Base-by-base conservation (phyloP, 129 eudicot genomes). In the Artemisia annua region DNA sequence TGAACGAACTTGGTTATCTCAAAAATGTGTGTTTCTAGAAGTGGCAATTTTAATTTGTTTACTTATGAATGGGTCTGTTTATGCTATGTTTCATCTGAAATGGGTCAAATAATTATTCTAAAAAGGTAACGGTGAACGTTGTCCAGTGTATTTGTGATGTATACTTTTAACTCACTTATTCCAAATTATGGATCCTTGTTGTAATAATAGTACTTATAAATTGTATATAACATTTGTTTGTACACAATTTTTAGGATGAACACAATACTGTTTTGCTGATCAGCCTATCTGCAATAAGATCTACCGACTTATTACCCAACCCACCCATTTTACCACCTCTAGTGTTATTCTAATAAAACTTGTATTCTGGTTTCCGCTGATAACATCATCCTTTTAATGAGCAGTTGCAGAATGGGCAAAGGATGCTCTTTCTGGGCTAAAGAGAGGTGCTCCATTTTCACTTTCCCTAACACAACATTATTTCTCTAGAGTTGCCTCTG, bases 331-430 rank as follows among this genome's bases (percentile, higher is more conserved):
- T 4, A 35, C 66, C 44, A 13, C 66, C 3, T 60, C 39, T 26
- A 24, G 46, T 39, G 46, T 39, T 39, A 48, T 56, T 55, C 10
- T 35, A 51, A 22, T 54, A 35, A 70, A 56, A 56, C 35, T 54
- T 46, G 2, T 70, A 5, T 11, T 51, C 49, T 69, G 51, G 72
- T 24, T 24, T 49, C 24, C 30, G 30, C 35, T 51, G 11, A 13
- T 15, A 49, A 69, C 74, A 4, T 19, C 75, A n/a, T 48, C 10
- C 8, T 72, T 59, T 58, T 1, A 58, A 28, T 84, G 78, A 72
- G 43, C 89, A 92, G 98, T 85, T 83, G 91, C 95, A 62, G 96
- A 82, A 69, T 92, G 98, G 98, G 98, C 96, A 13, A 92, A 87
- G 82, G 95, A 92, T 71, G 91, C 96, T 20, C 76, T 92, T 72